phyloP scores from a whole-genome alignment of 176 grass and related monocot genomes.

The sorghum (Sorghum bicolor) region DNA sequence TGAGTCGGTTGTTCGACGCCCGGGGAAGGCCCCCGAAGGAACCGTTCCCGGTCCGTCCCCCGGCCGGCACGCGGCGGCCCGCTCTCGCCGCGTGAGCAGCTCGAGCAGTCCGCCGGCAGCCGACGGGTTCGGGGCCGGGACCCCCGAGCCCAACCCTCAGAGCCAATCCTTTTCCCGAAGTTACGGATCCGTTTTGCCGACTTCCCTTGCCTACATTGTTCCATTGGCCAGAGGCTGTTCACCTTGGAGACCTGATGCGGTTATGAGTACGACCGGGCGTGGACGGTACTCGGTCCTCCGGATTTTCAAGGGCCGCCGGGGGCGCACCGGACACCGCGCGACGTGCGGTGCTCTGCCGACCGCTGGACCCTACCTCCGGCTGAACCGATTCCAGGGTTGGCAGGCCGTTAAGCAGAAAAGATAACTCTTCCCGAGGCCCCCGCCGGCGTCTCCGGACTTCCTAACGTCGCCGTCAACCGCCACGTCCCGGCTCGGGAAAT shows the following conservation, averaged over 20 bases:
- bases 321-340: slow-evolving; percentile 45
- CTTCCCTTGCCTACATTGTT: slow-evolving; percentile 82
- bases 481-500: slow-evolving; percentile 50
- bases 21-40: neutral
- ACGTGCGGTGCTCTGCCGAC: slow-evolving; percentile 53
- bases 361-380: slow-evolving; percentile 63
- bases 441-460: slow-evolving; percentile 59
- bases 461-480: slow-evolving; percentile 53
- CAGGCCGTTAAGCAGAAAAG: slow-evolving; percentile 78
- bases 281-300: slow-evolving; percentile 53
- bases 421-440: slow-evolving; percentile 86
- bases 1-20: slow-evolving; percentile 30
- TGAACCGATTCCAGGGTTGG: slow-evolving; percentile 73
- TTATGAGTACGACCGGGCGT: slow-evolving; percentile 50
- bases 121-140: too few relatives aligned
- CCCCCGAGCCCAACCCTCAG: slow-evolving; percentile 59
- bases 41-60: neutral
- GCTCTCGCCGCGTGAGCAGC: too few relatives aligned
- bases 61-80: too few relatives aligned
- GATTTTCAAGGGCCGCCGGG: slow-evolving; percentile 60
- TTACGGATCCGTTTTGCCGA: slow-evolving; percentile 74
- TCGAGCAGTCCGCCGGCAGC: too few relatives aligned
- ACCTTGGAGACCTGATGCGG: slow-evolving; percentile 76
- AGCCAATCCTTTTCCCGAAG: slow-evolving; percentile 78
- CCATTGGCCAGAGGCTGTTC: slow-evolving; percentile 49